Percentiles rank a stretch among this genome's conserved stretches.
Conservation (phyloP, 2,329 filamentous ascomycete genomes). For the Parastagonospora avenae region DNA sequence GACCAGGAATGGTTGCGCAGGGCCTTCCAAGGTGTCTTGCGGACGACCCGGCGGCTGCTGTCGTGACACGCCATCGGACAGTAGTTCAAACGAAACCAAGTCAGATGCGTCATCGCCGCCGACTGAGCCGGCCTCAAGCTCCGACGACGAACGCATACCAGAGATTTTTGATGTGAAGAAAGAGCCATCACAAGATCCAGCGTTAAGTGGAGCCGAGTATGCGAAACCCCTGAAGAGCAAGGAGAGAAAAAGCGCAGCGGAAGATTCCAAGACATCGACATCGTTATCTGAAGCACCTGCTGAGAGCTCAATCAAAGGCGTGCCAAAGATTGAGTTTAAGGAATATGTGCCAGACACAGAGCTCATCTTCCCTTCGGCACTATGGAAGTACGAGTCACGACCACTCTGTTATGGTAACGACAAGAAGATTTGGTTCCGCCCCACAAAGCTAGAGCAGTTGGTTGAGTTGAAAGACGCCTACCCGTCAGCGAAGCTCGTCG, state of each 20-base stretch:
- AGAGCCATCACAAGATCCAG: constrained; percentile 23
- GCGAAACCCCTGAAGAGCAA: constrained; percentile 44
- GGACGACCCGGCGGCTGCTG: constrained; percentile 47
- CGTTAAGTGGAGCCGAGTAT: constrained; percentile 38
- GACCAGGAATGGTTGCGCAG: constrained; percentile 28
- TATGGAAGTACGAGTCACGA: constrained; percentile 79
- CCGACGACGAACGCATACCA: constrained; percentile 36
- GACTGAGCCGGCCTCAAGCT: constrained; percentile 32
- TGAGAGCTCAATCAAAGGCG: constrained; percentile 58
- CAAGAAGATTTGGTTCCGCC: constrained; percentile 88
- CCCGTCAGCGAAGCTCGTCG: constrained; percentile 91
- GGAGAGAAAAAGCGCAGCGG: constrained; percentile 20
- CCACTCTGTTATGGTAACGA: constrained; percentile 91
- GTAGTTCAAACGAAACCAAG: constrained; percentile 33
- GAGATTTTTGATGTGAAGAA: constrained; percentile 28
- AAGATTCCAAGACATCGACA: constrained; percentile 58
- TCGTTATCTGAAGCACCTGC: constrained; percentile 41
- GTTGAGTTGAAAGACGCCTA: constrained; percentile 85
- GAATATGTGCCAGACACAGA: constrained; percentile 89
- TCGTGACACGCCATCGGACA: constrained; percentile 38
- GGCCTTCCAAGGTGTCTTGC: constrained; percentile 37
- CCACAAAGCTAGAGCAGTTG: constrained; percentile 81
- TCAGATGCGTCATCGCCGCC: constrained; percentile 34
- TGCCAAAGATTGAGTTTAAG: constrained; percentile 74
- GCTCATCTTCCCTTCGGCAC: constrained; percentile 84